Percentiles rank a stretch among this genome's conserved stretches.
phyloP scores from a whole-genome alignment of 805 yeast species.

The Nakazawaea pomicola region DNA sequence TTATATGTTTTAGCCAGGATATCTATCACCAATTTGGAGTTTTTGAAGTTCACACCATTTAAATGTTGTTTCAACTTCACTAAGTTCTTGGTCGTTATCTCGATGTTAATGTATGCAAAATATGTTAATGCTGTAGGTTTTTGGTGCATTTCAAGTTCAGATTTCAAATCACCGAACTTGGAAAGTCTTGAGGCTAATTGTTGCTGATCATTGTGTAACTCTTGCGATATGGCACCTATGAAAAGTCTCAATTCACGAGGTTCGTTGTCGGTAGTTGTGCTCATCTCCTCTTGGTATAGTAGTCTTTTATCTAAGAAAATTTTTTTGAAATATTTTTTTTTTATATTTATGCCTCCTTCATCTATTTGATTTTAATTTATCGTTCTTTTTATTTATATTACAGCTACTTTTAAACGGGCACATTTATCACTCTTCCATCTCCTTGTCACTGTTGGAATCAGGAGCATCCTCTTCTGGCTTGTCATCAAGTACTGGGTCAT shows the following conservation, averaged over 20 bases:
- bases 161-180: slow-evolving; percentile 53
- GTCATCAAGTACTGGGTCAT: slow-evolving; percentile 10
- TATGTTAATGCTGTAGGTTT: slow-evolving; percentile 49
- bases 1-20: slow-evolving; percentile 56
- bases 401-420: no score
- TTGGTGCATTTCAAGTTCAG: slow-evolving; percentile 44
- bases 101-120: slow-evolving; percentile 67
- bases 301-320: neutral
- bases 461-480: slow-evolving; percentile 1
- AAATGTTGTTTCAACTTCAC: slow-evolving; percentile 49
- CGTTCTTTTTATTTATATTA: no score
- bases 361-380: no score
- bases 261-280: neutral
- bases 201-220: slow-evolving; percentile 37
- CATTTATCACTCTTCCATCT: neutral
- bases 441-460: neutral
- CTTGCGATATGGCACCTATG: slow-evolving; percentile 62
- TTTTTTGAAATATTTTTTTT: neutral
- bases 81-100: slow-evolving; percentile 39
- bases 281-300: neutral
- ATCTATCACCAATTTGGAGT: slow-evolving; percentile 56
- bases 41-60: slow-evolving; percentile 74
- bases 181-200: slow-evolving; percentile 52
- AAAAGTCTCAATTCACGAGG: slow-evolving; percentile 32
- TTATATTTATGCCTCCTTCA: neutral